phyloP scores from a whole-genome alignment of 129 eudicot genomes.

The Centrapalus pauciflorus region DNA sequence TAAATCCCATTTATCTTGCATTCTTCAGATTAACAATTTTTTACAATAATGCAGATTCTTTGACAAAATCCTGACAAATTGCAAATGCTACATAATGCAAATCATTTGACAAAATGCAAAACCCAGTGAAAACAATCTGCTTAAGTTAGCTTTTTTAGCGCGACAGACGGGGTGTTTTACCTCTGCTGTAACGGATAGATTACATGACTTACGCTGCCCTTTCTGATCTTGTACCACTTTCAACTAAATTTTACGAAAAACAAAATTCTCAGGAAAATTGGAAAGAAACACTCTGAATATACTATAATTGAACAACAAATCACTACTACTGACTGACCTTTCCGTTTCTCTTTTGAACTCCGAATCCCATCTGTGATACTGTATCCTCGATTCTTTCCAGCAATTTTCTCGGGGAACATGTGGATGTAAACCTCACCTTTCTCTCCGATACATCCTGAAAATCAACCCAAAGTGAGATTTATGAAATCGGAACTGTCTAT shows the following conservation, averaged over 20 bases:
- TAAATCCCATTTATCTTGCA: too few species aligned
- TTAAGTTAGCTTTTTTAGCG: too few species aligned
- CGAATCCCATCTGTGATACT: constrained; percentile 78
- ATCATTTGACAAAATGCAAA: too few species aligned
- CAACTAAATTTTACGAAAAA: constrained; percentile 40
- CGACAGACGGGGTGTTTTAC: constrained; percentile 61
- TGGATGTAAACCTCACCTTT: constrained; percentile 88
- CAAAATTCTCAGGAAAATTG: constrained; percentile 8
- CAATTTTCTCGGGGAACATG: constrained; percentile 61
- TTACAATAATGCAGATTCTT: too few species aligned
- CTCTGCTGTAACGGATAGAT: constrained; percentile 75
- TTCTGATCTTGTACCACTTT: constrained; percentile 60
- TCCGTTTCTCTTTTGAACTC: constrained; percentile 84
- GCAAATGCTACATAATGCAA: too few species aligned
- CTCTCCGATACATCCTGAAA: constrained; percentile 87
- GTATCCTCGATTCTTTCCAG: constrained; percentile 64
- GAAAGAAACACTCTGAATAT: not conserved
- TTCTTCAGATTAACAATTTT: too few species aligned
- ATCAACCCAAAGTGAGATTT: not conserved
- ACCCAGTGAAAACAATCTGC: too few species aligned
- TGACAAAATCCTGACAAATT: too few species aligned
- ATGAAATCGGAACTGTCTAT: too few species aligned
- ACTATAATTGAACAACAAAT: not conserved
- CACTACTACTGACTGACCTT: constrained; percentile 57
- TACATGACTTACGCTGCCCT: constrained; percentile 50